A percentile compares a stretch with the other conserved stretches of the same genome.
phyloP scores from a whole-genome alignment of 176 grass and related monocot species.

The Canna indica region DNA sequence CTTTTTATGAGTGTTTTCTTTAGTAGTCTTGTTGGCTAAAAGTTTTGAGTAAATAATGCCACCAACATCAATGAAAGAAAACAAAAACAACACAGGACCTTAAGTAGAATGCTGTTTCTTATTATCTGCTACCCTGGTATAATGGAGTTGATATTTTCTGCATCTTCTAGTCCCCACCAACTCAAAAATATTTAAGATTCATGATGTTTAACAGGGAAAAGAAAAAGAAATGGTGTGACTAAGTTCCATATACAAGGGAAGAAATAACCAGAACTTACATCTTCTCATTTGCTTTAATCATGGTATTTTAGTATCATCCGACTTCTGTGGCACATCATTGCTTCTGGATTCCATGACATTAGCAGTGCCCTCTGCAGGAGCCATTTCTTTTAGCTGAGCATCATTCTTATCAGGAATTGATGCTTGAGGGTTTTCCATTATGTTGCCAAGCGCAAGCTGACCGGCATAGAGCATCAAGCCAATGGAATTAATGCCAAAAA shows the following conservation, averaged over 20 bases:
- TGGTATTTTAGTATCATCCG: constrained; percentile 53
- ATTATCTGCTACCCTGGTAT: no score
- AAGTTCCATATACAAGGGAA: background rate
- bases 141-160: no score
- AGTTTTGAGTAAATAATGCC: no score
- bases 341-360: constrained; percentile 25
- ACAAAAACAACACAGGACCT: no score
- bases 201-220: no score
- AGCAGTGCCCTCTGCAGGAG: constrained; percentile 30
- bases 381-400: constrained; percentile 30
- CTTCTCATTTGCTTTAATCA: background rate
- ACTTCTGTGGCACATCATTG: constrained; percentile 38
- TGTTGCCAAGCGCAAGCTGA: constrained; percentile 61
- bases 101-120: no score
- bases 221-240: background rate
- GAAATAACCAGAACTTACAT: background rate
- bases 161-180: background rate
- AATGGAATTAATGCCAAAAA: constrained; percentile 71
- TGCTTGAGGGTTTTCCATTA: constrained; percentile 19
- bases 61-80: no score
- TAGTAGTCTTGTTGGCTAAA: no score
- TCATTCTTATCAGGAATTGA: constrained; percentile 28
- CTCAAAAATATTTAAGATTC: background rate
- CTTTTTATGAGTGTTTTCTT: no score
- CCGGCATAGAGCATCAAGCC: constrained; percentile 66